phyloP scores from a whole-genome alignment of 352 stramenopile species.

The Globisporangium radiosum region DNA sequence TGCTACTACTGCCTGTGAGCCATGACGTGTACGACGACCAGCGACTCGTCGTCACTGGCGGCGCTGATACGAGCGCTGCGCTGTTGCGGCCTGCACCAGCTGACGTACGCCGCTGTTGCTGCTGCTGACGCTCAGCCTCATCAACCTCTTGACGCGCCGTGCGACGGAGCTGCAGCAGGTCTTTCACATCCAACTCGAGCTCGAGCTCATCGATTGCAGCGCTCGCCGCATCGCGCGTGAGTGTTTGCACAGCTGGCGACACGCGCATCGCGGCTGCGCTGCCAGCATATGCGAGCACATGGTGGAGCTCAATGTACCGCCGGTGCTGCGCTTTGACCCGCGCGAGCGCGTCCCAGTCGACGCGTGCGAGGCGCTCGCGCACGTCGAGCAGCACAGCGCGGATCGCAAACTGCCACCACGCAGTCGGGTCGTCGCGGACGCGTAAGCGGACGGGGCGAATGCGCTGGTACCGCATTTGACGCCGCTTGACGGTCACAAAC shows the following conservation, averaged over 20 bases:
- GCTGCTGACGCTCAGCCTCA: conserved; percentile 26
- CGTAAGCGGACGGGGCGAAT: conserved; percentile 39
- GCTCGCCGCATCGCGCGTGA: conserved; percentile 43
- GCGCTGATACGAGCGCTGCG: conserved; percentile 9
- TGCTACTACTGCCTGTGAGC: conserved; percentile 23
- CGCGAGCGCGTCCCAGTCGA: conserved; percentile 56
- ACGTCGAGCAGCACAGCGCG: conserved; percentile 66
- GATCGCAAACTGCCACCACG: conserved; percentile 80
- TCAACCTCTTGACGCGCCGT: conserved; percentile 40
- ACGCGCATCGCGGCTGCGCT: conserved; percentile 32
- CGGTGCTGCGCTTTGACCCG: conserved; percentile 23
- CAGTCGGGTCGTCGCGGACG: conserved; percentile 40
- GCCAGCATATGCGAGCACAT: conserved; percentile 12
- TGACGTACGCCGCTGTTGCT: conserved; percentile 12
- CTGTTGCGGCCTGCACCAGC: background rate
- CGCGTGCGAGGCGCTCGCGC: conserved; percentile 54
- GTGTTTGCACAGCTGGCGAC: conserved; percentile 24
- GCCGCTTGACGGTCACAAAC: conserved; percentile 55
- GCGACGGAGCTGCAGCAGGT: conserved; percentile 56
- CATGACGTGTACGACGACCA: conserved; percentile 78
- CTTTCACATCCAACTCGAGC: conserved; percentile 56
- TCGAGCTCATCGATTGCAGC: conserved; percentile 64
- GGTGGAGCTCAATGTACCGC: conserved; percentile 65
- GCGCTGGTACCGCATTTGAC: conserved; percentile 49
- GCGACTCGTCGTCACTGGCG: conserved; percentile 34